Evolutionary conservation across 768 basidiomycete genomes (phyloP), one percentile per base, ranked within the genome.

Genomic region (Lactarius sanguifluus): DNA sequence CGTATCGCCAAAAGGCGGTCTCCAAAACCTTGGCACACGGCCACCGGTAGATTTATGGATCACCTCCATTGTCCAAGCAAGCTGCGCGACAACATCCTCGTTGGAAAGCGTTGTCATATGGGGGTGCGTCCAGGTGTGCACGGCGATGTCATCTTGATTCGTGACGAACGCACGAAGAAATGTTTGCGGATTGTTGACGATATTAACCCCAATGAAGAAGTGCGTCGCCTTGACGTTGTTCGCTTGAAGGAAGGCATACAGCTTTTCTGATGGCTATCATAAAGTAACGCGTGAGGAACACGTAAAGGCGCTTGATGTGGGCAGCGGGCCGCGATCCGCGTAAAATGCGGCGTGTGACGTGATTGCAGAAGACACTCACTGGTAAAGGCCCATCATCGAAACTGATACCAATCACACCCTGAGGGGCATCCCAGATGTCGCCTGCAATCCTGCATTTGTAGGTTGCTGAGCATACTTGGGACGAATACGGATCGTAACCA

Each of bases 191-290:
- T 90, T 79, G 50, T 73, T 59, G 32, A 90, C 71, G 65, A 95
- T 90, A 73, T 94, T 90, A 40, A 82, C 73, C 20, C 95, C 95
- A 69, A 97, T 96, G 81, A 94, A 85, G 76, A 96, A 96, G 74
- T 96, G 93, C 5, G 94, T 96, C 3, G 86, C 87, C n/a, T 76
- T 82, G 64, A 86, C 75, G 66, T 88, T 85, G 64, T 95, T 82
- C n/a, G 79, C 62, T 65, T 80, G 69, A 58, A 96, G 79, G 75
- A 93, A 96, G 8, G 83, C 71, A 72, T 91, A 84, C 23, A 96
- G 82, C 13, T 61, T 57, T 15, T 73, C 67, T 5, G 78, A 79
- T 2, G 77, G 65, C 76, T 79, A n/a, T n/a, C n/a, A n/a, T n/a
- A 55, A n/a, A 32, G 47, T 5, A 13, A 47, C 5, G 30, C 41